Base-by-base conservation (phyloP, 2,329 filamentous ascomycete species). In the Celoporthe dispersa region DNA sequence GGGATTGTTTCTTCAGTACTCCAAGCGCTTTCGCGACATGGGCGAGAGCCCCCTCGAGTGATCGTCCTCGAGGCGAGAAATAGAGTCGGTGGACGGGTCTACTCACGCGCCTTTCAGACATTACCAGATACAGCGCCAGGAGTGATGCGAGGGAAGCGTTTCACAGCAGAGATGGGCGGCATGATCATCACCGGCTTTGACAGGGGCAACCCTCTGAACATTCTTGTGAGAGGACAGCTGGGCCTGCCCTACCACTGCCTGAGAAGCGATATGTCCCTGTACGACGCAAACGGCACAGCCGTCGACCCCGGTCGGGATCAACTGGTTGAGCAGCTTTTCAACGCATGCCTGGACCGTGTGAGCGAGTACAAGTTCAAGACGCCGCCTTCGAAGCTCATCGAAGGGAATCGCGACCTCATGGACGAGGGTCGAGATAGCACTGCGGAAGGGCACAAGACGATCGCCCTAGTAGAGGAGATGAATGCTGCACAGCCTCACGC, bases 121-220 rank as follows among this genome's bases (percentile, higher is more conserved):
- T 91, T 83, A 79, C 87, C 79, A 68, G 67, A 71, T 44, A 71
- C 69, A 51, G 71, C 71, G 28, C 69, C 71, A 7, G 71, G 71
- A 2, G 57, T 72, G 74, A 78, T 80, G 88, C 86, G 79, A 81
- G 86, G 84, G 11, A 87, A 85, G 72, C 84, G 89, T 65, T 92
- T 91, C 77, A 98, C 94, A 28, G 96, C 94, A 41, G 96, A 99
- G 79, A 97, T 98, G 90, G 96, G 96, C 37, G 96, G 95, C 68
- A 97, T 99, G 86, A 98, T 99, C 71, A 94, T 99, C 72, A 98
- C 97, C 44, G 96, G 96, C 0, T 99, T 98, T 78, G 94, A 98
- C 74, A 89, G 93, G 74, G 97, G 97, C 25, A 99, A 99, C 75
- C 96, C 96, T 6, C 83, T 99, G 75, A 97, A 98, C 78, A 89